Evolutionary conservation across 2,329 filamentous ascomycete genomes (phyloP), one percentile per base, ranked within the genome.

Genomic region (Xylaria sp.): DNA sequence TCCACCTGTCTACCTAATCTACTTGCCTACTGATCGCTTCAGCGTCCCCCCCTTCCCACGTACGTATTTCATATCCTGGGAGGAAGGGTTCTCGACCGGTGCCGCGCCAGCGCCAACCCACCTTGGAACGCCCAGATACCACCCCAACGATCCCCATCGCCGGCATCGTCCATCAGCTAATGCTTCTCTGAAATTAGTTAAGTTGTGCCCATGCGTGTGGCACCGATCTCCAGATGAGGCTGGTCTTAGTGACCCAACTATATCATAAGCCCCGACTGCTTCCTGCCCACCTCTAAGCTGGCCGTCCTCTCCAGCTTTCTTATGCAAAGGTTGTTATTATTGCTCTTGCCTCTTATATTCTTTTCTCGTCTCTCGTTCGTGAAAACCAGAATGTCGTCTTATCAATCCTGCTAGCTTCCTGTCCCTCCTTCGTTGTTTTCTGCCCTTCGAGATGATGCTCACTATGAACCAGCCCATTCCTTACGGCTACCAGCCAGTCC

Each of bases 401-500:
- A 74, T 60, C 66, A 67, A 55, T 67, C 64, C 67, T 68, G 72
- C 69, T 76, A 76, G 72, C 69, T 74, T 71, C 67, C 71, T 66
- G 70, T 71, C 58, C 67, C 66, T 66, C 72, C 57, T 72, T 69
- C 67, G 72, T 36, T 36, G 33, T 36, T 67, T 64, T 66, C 72
- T 59, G 72, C 68, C 67, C 72, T 68, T 69, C 74, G 76, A 77
- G 80, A 88, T 82, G 82, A 89, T 89, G 86, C 87, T 89, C 83
- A 89, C 86, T 81, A 81, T 85, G 78, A 88, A 84, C 82, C 86
- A 89, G 85, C 85, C 86, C 82, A 81, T 82, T 79, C 83, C 84
- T 74, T 85, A 86, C 86, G 86, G 86, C 83, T 87, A 87, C 82
- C 84, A 83, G 83, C 85, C 86, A 79, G 83, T 86, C 84, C 85